Base-by-base conservation (phyloP, 352 stramenopile genomes). In the Pythium apleroticum region DNA sequence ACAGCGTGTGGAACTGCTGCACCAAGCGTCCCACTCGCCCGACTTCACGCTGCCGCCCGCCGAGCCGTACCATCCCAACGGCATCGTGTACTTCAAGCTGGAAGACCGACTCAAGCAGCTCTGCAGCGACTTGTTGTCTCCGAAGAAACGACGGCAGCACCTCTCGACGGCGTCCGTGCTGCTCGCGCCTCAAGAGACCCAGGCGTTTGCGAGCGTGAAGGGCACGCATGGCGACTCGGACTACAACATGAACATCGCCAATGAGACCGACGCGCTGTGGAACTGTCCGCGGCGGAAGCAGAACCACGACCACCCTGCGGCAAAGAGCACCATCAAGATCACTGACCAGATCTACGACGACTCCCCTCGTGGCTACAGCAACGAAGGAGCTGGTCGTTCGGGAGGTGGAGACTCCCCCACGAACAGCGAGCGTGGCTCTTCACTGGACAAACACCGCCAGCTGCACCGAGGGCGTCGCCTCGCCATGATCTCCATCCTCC, bases 141-240 rank as follows among this genome's bases (percentile, higher is more conserved):
- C 83, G 0, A 88, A 85, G 68, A 86, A 85, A 50, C 66, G 83
- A 35, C 78, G 73, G 41, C 84, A 88, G 55, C 83, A 92, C 52
- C 59, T 87, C 10, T 88, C 81, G n/a, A 89, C 74, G 7, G 78
- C 83, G 10, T 92, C 83, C 0, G 83, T 92, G 15, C 54, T 92
- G 27, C 54, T 92, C 7, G 76, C 80, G 15, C 83, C 80, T 5
- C 78, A 89, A 17, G 81, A 92, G 31, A 71, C 67, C 17, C 62
- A 73, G 20, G 52, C 53, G 22, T 69, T 69, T 43, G 60, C 56
- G 6, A 68, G 58, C 24, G 66, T 60, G 56, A 73, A 37, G 39
- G 65, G 69, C 60, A 48, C 15, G n/a, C 22, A 9, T 24, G 66
- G 24, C 39, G 59, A 52, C 33, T 58, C 37, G 35, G 69, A 71